Conservation (phyloP, 208 protist species). For the Crithidia brevicula region DNA sequence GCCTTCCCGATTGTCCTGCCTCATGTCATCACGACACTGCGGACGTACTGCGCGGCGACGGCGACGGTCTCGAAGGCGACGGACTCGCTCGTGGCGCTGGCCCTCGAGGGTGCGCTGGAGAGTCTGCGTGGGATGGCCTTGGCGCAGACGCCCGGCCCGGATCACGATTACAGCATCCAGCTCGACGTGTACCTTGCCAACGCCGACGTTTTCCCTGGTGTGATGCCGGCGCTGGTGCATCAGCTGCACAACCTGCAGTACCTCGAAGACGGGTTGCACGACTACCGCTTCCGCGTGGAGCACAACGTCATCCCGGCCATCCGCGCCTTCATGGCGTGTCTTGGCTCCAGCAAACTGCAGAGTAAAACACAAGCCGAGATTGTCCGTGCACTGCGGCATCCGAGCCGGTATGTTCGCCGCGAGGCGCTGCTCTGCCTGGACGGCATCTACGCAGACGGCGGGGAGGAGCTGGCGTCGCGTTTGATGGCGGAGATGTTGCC, state of each 20-base stretch:
- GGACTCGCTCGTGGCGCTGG: constrained; percentile 59
- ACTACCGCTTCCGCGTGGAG: constrained; percentile 75
- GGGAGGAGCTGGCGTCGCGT: constrained; percentile 86
- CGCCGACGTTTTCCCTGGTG: constrained; percentile 76
- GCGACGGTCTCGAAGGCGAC: constrained; percentile 30
- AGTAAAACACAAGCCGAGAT: constrained; percentile 88
- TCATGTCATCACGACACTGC: constrained; percentile 67
- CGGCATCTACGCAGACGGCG: constrained; percentile 88
- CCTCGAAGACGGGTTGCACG: constrained; percentile 63
- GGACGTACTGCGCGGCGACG: constrained; percentile 56
- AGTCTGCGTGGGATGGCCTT: constrained; percentile 68
- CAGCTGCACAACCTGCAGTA: constrained; percentile 81
- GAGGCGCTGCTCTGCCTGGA: constrained; percentile 72
- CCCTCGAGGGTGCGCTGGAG: constrained; percentile 76
- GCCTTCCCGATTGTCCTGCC: constrained; percentile 65
- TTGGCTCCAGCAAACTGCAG: constrained; percentile 76
- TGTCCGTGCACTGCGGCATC: constrained; percentile 74
- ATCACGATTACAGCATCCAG: constrained; percentile 81
- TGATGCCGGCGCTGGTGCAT: constrained; percentile 84
- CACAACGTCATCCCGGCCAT: constrained; percentile 79
- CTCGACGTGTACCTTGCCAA: constrained; percentile 75
- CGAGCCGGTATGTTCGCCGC: constrained; percentile 69
- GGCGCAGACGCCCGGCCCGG: constrained; percentile 71
- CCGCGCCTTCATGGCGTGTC: constrained; percentile 76
- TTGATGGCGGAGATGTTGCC: constrained; percentile 92